These are phyloP conservation scores for Coemansia aciculifera DNA, from an alignment of 192 early-diverging fungal species.

Conservation along the genomic window DNA sequence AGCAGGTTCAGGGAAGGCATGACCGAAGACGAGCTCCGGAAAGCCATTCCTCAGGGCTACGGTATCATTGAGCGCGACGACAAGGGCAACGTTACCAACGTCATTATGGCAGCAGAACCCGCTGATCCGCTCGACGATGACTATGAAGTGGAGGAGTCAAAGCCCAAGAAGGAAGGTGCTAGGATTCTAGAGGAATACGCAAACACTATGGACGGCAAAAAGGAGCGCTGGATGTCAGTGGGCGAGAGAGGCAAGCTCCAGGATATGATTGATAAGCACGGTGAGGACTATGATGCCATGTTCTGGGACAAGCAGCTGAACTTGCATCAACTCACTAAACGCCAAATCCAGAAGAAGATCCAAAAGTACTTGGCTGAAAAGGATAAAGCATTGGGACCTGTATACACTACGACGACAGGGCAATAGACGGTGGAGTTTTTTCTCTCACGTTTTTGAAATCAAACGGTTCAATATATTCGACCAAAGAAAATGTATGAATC, in stretches of 20 bases:
- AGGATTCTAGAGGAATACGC: conserved; percentile 57
- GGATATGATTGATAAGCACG: conserved; percentile 67
- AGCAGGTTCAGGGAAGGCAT: conserved; percentile 24
- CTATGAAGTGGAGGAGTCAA: conserved; percentile 47
- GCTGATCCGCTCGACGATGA: conserved; percentile 50
- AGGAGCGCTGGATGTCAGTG: conserved; percentile 57
- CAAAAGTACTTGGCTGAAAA: conserved; percentile 49
- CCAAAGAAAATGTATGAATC: neutral
- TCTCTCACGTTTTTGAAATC: neutral
- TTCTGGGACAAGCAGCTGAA: conserved; percentile 76
- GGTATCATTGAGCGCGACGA: conserved; percentile 83
- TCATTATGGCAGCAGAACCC: conserved; percentile 64
- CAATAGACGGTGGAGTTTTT: neutral
- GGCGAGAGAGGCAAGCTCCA: conserved; percentile 62
- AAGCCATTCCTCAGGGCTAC: conserved; percentile 62
- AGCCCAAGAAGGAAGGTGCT: conserved; percentile 63
- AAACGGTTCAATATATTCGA: neutral
- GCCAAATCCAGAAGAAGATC: conserved; percentile 65
- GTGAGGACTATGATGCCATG: conserved; percentile 74
- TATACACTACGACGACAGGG: neutral
- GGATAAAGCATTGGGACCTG: conserved; percentile 25
- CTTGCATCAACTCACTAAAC: conserved; percentile 65
- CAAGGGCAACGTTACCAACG: conserved; percentile 68
- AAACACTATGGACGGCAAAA: conserved; percentile 39
- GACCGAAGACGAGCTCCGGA: conserved; percentile 58